Evolutionary conservation across 2,329 filamentous ascomycete genomes (phyloP).

Genomic region (Nemania sp.): DNA sequence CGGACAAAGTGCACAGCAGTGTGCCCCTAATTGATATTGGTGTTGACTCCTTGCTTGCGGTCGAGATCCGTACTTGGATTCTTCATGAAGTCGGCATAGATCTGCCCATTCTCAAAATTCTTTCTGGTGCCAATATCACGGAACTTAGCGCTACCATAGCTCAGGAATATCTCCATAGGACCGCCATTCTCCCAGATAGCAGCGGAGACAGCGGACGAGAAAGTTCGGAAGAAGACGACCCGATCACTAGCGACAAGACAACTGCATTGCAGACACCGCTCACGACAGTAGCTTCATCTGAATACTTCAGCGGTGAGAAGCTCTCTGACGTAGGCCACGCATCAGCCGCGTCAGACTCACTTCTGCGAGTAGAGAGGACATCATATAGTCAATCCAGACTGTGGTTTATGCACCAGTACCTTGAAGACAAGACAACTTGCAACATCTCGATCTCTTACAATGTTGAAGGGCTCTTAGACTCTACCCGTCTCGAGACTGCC

Average conservation of each 20-base stretch:
- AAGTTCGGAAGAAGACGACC: no score
- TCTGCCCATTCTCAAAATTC: slow-evolving; percentile 49
- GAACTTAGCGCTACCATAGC: slow-evolving; percentile 18
- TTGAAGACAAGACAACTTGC: slow-evolving; percentile 45
- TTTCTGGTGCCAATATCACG: slow-evolving; percentile 24
- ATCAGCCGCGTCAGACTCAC: no score
- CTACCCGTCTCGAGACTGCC: slow-evolving; percentile 40
- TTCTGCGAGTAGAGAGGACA: no score
- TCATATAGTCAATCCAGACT: slow-evolving; percentile 46
- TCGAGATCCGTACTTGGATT: slow-evolving; percentile 52
- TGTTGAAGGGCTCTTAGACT: slow-evolving; percentile 39
- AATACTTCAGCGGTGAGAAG: no score
- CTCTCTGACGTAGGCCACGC: no score
- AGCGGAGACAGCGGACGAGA: no score
- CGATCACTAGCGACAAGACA: no score
- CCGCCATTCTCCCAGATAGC: no score
- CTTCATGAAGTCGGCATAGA: slow-evolving; percentile 48
- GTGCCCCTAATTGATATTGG: slow-evolving; percentile 31
- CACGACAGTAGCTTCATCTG: no score
- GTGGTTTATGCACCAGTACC: slow-evolving; percentile 42
- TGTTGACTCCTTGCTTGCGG: slow-evolving; percentile 39
- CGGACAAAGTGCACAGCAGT: no score
- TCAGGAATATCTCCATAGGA: not conserved
- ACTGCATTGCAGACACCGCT: no score
- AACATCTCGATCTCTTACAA: slow-evolving; percentile 43